Base-by-base conservation (phyloP, 306 rosid species). In the Cicer cuneatum region DNA sequence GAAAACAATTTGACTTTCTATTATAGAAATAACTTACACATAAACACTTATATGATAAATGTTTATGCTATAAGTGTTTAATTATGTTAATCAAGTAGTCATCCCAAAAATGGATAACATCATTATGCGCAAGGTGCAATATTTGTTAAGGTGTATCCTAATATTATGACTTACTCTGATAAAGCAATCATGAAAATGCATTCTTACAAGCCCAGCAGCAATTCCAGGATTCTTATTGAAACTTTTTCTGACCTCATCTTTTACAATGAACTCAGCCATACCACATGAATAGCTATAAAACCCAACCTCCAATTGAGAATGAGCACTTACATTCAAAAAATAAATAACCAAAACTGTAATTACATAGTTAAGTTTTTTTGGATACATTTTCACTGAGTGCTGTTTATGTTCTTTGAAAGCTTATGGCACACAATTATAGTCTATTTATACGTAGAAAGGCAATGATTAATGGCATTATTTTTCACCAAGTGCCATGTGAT, bases 121-220 rank as follows among this genome's bases (percentile, higher is more conserved):
- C 48, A 47, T 47, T 9, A 14, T 74, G 71, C 62, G 53, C 42
- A 38, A 6, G 43, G 51, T 51, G 64, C 7, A 61, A 19, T 39
- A 24, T 12, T 49, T 45, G 13, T 38, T 33, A n/a, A 37, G 12
- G 45, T 68, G 49, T 65, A 49, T 43, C 64, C 71, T 66, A 33
- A 43, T n/a, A 56, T 58, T 35, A 76, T 24, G 59, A 59, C 96
- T 79, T 83, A 89, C 95, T 72, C 92, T 84, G 43, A 87, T 88
- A 76, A 89, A 87, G 82, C 95, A 91, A 72, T 91, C 95, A 69
- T 91, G 95, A 53, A 91, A 89, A 83, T 89, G 97, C 89, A 89
- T 77, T 83, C 97, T 83, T 29, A 91, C 74, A 67, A 91, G 91
- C 54, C 90, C 93, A 57, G 96, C 87, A 78, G 89, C 93, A 71